A percentile compares a stretch with the other conserved stretches of the same genome.
These are phyloP conservation scores for Lactarius indigo DNA, from an alignment of 768 basidiomycete genomes.

Conservation along the genomic window DNA sequence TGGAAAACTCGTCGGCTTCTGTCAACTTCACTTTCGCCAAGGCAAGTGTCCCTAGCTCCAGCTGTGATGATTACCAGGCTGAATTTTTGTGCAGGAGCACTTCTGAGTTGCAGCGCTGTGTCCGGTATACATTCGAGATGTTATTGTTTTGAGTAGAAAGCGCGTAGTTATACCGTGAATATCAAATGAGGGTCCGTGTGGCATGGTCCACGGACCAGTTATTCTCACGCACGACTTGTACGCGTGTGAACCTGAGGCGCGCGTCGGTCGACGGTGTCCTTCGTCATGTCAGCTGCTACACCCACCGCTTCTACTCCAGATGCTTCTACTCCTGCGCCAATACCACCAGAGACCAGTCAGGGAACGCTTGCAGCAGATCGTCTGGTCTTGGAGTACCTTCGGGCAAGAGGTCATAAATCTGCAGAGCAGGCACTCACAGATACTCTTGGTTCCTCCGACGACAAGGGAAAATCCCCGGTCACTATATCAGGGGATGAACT, in stretches of 20 bases:
- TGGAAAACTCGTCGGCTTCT: constrained; percentile 47
- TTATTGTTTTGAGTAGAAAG: not conserved
- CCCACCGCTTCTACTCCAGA: constrained; percentile 53
- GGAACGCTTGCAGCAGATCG: constrained; percentile 41
- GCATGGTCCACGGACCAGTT: not conserved
- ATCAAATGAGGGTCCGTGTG: not conserved
- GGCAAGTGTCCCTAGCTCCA: constrained; percentile 40
- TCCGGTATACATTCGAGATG: not conserved
- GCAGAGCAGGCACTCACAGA: constrained; percentile 46
- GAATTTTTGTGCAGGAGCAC: constrained; percentile 46
- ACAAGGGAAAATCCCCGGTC: constrained; percentile 35
- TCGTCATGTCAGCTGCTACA: constrained; percentile 45
- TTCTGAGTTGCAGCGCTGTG: constrained; percentile 39
- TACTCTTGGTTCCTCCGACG: constrained; percentile 36
- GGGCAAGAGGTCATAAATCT: constrained; percentile 42
- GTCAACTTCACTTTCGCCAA: constrained; percentile 83
- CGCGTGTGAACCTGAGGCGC: not conserved
- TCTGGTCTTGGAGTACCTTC: constrained; percentile 48
- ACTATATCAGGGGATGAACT: constrained; percentile 47
- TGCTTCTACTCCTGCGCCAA: constrained; percentile 37
- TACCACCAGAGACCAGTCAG: constrained; percentile 40
- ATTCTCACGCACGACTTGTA: not conserved
- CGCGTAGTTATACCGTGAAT: not conserved
- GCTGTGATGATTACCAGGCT: constrained; percentile 17
- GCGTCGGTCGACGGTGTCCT: not conserved